These are phyloP conservation scores for Saturnispora dispora DNA, from an alignment of 805 yeast genomes.

Conservation along the genomic window DNA sequence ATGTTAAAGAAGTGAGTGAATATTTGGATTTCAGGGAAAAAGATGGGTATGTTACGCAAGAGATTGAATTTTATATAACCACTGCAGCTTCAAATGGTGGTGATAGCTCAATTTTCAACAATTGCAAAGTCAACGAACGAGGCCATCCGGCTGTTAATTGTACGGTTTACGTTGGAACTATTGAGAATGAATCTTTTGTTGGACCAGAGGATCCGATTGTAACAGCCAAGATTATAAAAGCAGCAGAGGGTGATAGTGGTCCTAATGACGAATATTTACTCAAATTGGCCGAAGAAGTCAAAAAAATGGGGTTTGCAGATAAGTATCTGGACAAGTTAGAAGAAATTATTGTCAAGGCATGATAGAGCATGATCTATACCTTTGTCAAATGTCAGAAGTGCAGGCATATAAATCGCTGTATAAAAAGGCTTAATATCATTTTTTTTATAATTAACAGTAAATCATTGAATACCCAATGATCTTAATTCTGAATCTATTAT, in stretches of 20 bases:
- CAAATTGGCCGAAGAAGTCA: constrained; percentile 42
- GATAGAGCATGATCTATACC: not conserved
- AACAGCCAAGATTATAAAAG: constrained; percentile 54
- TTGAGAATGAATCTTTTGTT: constrained; percentile 69
- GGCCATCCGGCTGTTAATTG: constrained; percentile 43
- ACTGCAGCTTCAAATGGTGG: constrained; percentile 8
- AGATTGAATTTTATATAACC: constrained; percentile 50
- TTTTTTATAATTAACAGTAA: not conserved
- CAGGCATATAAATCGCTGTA: too few species aligned
- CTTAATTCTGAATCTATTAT: not conserved
- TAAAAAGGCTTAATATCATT: too few species aligned
- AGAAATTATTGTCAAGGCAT: constrained; percentile 5
- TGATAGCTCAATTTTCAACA: constrained; percentile 19
- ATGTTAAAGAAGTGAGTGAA: constrained; percentile 50
- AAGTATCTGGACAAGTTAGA: constrained; percentile 31
- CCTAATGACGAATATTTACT: constrained; percentile 62
- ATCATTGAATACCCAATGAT: not conserved
- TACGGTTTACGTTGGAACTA: constrained; percentile 73
- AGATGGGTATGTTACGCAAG: constrained; percentile 73
- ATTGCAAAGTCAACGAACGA: constrained; percentile 23
- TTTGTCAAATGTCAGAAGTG: too few species aligned
- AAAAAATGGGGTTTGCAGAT: constrained; percentile 34
- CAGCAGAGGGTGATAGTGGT: constrained; percentile 73
- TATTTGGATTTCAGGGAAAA: constrained; percentile 79
- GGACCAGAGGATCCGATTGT: constrained; percentile 62